Evolutionary conservation across 2,329 filamentous ascomycete genomes (phyloP).

Genomic region (Cytospora piceae): DNA sequence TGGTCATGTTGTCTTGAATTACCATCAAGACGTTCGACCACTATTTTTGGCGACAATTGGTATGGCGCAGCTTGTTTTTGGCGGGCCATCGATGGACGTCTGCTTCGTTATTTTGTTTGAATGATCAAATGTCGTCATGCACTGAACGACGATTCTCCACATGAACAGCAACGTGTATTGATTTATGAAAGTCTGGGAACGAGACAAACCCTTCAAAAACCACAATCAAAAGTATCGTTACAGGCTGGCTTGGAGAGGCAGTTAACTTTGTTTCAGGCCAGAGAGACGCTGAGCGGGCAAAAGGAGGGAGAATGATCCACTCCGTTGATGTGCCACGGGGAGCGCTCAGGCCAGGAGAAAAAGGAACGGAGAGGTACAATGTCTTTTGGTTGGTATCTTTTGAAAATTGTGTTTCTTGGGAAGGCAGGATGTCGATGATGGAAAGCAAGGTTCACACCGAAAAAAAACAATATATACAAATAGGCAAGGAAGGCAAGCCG

Average conservation of each 20-base stretch:
- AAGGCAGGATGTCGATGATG: background rate
- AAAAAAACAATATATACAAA: slow-evolving; percentile 1
- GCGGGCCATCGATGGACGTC: background rate
- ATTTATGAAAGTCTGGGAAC: background rate
- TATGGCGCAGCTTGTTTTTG: background rate
- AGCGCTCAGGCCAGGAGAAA: background rate
- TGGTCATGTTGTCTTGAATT: background rate
- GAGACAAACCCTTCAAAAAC: slow-evolving; percentile 5
- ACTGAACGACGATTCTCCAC: slow-evolving; percentile 18
- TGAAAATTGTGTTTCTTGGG: background rate
- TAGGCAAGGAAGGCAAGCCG: slow-evolving; percentile 10
- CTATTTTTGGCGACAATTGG: background rate
- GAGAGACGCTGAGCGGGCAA: background rate
- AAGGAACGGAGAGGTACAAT: background rate
- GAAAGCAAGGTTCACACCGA: background rate
- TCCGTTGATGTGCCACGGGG: background rate
- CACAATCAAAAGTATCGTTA: background rate
- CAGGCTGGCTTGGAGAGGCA: background rate
- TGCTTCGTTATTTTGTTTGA: background rate
- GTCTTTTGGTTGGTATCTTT: background rate
- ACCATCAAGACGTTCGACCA: background rate
- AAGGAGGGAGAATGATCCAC: background rate
- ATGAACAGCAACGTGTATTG: slow-evolving; percentile 6
- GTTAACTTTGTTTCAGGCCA: background rate
- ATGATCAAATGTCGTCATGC: slow-evolving; percentile 7